Base-by-base conservation (phyloP, 352 stramenopile species). In the Phytophthora quininea region DNA sequence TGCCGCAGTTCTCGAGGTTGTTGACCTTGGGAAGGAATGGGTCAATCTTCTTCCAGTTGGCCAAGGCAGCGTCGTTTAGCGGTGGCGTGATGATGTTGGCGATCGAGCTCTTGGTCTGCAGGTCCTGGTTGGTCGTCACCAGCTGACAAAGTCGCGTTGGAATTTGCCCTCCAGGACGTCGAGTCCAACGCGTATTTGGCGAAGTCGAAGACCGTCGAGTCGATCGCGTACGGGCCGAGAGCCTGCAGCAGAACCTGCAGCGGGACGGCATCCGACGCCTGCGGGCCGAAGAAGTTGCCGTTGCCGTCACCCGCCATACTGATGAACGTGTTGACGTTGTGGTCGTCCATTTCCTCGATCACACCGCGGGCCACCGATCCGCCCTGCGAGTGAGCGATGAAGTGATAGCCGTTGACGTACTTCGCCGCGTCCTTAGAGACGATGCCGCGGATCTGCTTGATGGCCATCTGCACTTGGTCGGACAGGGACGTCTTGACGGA, bases 281-380 rank as follows among this genome's bases (percentile, higher is more conserved):
- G 79, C 9, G 80, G 78, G 14, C 76, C 79, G 58, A 79, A 84
- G 60, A 89, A 87, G 64, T 82, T 77, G 31, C 80, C 80, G 54
- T 89, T 86, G 32, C 75, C 70, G 0, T 75, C 67, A 8, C 80
- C 78, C 1, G 80, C 77, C 35, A 89, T 58, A 30, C 70, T 84
- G 60, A 89, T 73, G 64, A 76, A 80, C 33, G 71, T 79, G 58
- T 82, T 65, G 12, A 77, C 76, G 7, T 82, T 79, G 72, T 87
- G 80, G 67, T 84, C 70, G 38, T 89, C 74, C 80, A 83, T 84
- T 27, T 84, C 71, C 55, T 86, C 76, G 10, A 87, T 68, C 30
- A 89, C 76, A 31, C 68, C 77, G 35, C 80, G 76, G 15, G 77
- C 63, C n/a, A 89, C 64, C 10, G 76, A 68, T 0, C 71, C 80